Evolutionary conservation across 768 basidiomycete species (phyloP).

Genomic region (Tricholoma terreum): DNA sequence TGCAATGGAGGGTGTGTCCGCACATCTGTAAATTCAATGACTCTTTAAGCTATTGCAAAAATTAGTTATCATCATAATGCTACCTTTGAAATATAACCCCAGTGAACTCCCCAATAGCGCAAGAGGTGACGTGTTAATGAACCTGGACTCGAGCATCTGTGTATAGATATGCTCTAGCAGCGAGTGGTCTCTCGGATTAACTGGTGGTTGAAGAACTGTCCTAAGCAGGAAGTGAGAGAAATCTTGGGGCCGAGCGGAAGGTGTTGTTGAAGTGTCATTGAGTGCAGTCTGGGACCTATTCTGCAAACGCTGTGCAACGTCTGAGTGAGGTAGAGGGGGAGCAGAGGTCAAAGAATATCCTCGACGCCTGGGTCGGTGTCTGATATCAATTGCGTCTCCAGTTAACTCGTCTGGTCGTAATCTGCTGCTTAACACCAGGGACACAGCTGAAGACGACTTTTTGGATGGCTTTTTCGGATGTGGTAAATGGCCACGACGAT

Average conservation of each 20-base stretch:
- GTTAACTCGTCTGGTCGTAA: constrained; percentile 1
- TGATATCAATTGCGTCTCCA: neutral
- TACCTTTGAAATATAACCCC: constrained; percentile 61
- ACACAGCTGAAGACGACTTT: constrained; percentile 23
- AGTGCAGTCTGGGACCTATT: constrained; percentile 1
- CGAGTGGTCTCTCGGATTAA: constrained; percentile 66
- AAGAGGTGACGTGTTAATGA: constrained; percentile 65
- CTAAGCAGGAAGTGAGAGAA: constrained; percentile 31
- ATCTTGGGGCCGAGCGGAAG: constrained; percentile 13
- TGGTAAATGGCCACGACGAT: neutral
- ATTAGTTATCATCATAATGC: neutral
- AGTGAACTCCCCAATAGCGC: constrained; percentile 57
- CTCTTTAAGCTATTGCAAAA: neutral
- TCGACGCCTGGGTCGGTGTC: constrained; percentile 7
- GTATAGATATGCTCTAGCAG: constrained; percentile 62
- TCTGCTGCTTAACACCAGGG: constrained; percentile 24
- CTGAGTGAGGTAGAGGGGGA: constrained; percentile 5
- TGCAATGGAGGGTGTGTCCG: constrained; percentile 64
- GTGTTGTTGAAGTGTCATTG: neutral
- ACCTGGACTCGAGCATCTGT: constrained; percentile 64
- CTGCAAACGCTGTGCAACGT: neutral
- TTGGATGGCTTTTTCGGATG: neutral
- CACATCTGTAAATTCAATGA: constrained; percentile 42
- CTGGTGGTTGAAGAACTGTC: constrained; percentile 37
- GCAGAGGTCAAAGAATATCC: constrained; percentile 15